Conservation (phyloP, 345 rosid genomes). For the Populus davidiana region DNA sequence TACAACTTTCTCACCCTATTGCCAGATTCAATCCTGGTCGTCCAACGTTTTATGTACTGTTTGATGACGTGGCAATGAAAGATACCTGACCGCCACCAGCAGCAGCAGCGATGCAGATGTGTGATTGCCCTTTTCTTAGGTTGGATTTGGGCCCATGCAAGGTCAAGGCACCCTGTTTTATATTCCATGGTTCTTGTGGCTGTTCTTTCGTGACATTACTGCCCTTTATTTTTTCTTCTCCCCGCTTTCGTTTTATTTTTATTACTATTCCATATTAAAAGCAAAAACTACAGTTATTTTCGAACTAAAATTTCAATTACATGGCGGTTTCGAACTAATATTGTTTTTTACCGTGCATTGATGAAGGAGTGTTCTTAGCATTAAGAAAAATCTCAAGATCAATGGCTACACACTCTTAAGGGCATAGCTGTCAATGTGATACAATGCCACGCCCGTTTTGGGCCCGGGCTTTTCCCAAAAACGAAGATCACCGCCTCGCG, state of each 20-base stretch:
- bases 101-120: slow-evolving; percentile 9
- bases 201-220: neutral
- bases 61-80: slow-evolving; percentile 29
- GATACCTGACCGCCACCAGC: slow-evolving; percentile 12
- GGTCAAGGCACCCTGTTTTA: slow-evolving; percentile 11
- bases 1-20: neutral
- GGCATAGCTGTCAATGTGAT: neutral
- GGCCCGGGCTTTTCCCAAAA: neutral
- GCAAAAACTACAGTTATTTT: too few relatives aligned
- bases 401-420: neutral
- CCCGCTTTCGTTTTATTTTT: neutral
- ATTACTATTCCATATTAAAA: too few relatives aligned
- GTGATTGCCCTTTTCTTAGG: neutral
- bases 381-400: too few relatives aligned
- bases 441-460: neutral
- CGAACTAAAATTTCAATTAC: too few relatives aligned
- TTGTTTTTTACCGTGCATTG: too few relatives aligned
- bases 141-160: slow-evolving; percentile 21
- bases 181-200: neutral
- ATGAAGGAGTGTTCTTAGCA: too few relatives aligned
- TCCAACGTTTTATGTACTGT: slow-evolving; percentile 7
- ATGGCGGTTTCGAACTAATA: too few relatives aligned
- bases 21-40: slow-evolving; percentile 26
- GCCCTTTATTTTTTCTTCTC: neutral
- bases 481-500: neutral